Conservation (phyloP, 1,284 basidiomycete species). For the Coniferiporia sulphurascens region DNA sequence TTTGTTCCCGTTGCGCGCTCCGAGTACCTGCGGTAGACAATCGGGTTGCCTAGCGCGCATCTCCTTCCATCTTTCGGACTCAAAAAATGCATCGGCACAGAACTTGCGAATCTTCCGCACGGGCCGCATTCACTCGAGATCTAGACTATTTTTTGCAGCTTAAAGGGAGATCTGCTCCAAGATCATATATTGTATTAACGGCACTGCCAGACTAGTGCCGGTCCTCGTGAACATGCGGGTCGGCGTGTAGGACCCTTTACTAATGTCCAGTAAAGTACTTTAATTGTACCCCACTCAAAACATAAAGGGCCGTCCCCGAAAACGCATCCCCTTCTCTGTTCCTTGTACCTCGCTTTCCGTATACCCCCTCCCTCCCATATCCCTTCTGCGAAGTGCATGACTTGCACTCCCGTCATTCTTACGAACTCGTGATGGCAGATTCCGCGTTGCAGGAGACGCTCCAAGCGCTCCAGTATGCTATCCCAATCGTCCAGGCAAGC, state of each 20-base stretch:
- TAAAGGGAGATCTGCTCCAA: constrained; percentile 9
- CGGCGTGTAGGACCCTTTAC: not conserved
- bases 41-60: too few species aligned
- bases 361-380: not conserved
- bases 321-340: not conserved
- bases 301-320: not conserved
- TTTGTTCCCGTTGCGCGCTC: constrained; percentile 12
- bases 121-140: not conserved
- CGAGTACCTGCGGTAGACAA: not conserved
- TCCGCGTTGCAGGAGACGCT: constrained; percentile 3
- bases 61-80: not conserved
- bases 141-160: constrained; percentile 5
- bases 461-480: constrained; percentile 9
- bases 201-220: not conserved
- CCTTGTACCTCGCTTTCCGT: not conserved
- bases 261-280: too few species aligned
- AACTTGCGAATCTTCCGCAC: not conserved
- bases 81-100: not conserved
- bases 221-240: constrained; percentile 5
- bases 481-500: constrained; percentile 14
- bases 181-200: not conserved
- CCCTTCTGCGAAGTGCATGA: not conserved
- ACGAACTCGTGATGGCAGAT: constrained; percentile 5
- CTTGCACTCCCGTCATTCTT: not conserved
- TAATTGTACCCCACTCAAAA: too few species aligned